Base-by-base conservation (phyloP, 257 asterid genomes). In the Hygrophila difformis region DNA sequence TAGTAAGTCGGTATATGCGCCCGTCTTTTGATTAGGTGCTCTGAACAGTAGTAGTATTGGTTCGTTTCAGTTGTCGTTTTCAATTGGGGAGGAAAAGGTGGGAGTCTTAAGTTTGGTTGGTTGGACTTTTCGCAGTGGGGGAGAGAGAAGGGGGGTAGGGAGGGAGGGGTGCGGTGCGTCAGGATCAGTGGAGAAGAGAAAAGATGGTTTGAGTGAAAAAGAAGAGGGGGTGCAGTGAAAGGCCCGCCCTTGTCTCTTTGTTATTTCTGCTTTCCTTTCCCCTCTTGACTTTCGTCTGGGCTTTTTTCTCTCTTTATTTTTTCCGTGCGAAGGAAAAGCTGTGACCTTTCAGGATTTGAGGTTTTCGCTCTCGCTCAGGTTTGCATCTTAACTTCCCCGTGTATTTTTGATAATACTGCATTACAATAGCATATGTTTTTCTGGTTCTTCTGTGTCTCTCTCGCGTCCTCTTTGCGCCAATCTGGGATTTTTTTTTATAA, bases 21-120 rank as follows among this genome's bases (percentile, higher is more conserved):
- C 8, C 54, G 20, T 49, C 51, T 35, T 39, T 36, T 52, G 46
- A 51, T 53, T 60, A 14, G 14, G 42, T 34, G 29, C 18, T 59
- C 17, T 7, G 19, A 18, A 11, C 18, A 47, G 4, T 3, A 26
- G 8, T 26, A 26, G 39, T 36, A 61, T 55, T 41, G 40, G 21
- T 55, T 59, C 60, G 26, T 16, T 54, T 59, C 37, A n/a, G n/a
- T 8, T 35, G 78, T 66, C 78, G n/a, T 59, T 63, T 60, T 60
- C 75, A 47, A 2, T 28, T 20, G 52, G 55, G 23, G 60, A 50
- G 48, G 21, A 24, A 44, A 55, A 39, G 57, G 39, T 23, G 4
- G 41, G 60, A 10, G 39, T 23, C 31, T 22, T 48, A n/a, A n/a
- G 56, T 44, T 43, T 46, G 58, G 68, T 60, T 60, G 77, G 66